phyloP scores from a whole-genome alignment of 768 basidiomycete species.

The Rhizopogon vulgaris region DNA sequence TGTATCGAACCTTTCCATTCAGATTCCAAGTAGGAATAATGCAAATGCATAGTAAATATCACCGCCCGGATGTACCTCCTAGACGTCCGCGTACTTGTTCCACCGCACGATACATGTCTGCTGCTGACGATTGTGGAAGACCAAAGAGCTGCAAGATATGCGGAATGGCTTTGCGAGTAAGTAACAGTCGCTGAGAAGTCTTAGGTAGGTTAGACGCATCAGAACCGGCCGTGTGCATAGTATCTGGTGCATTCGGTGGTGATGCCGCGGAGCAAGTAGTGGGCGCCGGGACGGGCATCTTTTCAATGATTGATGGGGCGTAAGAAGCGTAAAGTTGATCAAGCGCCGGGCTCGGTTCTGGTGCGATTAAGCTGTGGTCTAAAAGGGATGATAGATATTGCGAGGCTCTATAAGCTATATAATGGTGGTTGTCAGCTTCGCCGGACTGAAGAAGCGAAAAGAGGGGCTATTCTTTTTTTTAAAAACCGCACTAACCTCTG shows the following conservation, averaged over 20 bases:
- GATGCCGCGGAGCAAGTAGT: conserved; percentile 1
- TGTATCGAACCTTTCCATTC: background rate
- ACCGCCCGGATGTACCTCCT: conserved; percentile 5
- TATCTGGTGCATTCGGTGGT: background rate
- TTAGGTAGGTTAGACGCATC: conserved; percentile 1
- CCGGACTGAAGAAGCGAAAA: background rate
- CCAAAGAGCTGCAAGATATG: conserved; percentile 40
- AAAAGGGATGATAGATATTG: conserved; percentile 60
- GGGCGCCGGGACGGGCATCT: conserved; percentile 4
- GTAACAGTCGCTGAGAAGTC: conserved; percentile 30
- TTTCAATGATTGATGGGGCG: conserved; percentile 12
- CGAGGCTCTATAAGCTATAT: conserved; percentile 62
- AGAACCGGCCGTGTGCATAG: background rate
- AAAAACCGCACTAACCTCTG: conserved; percentile 41
- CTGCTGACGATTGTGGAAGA: conserved; percentile 37
- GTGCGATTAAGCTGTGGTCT: conserved; percentile 47
- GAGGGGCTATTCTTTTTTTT: background rate
- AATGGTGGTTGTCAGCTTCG: background rate
- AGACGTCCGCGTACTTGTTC: conserved; percentile 44
- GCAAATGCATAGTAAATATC: background rate
- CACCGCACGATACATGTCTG: conserved; percentile 58
- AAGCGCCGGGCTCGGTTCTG: conserved; percentile 46
- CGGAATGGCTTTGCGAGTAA: conserved; percentile 50
- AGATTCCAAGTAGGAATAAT: background rate
- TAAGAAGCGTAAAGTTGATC: conserved; percentile 48